Base-by-base conservation (phyloP, 2,329 filamentous ascomycete species). In the Ascochyta viciae-villosae region DNA sequence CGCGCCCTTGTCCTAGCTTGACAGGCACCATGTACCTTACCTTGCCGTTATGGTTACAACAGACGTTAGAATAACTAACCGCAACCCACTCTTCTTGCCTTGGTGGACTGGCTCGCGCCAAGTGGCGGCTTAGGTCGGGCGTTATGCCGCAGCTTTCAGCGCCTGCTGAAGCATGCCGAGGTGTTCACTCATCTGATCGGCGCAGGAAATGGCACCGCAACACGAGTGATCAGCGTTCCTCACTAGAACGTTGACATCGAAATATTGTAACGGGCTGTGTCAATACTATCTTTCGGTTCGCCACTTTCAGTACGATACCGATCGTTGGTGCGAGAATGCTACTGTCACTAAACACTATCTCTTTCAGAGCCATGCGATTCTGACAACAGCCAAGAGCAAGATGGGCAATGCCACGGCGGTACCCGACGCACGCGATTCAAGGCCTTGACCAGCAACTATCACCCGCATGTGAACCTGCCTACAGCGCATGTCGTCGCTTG, bases 11-110 rank as follows among this genome's bases (percentile, higher is more conserved):
- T 46, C 49, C 45, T 56, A 45, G 41, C 43, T n/a, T 42, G 16
- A 44, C 40, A 31, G 42, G 19, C 51, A 43, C 43, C 38, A 41
- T 56, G 52, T 51, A 55, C 52, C 47, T 50, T 60, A 54, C 60
- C 54, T 64, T 60, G 62, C 54, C 23, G 26, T 50, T 58, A 53
- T 48, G 19, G 44, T 57, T 40, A 33, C 44, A 35, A 34, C 35
- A 34, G 27, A 54, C 27, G 43, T 46, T 47, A 46, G 38, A 15
- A 4, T 13, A 31, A 12, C 29, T 35, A 19, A 37, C 42, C 24
- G 40, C 33, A 35, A 56, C 34, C 50, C 40, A 54, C 48, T 40
- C 31, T 19, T 43, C 26, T 53, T n/a, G 10, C 15, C 27, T 43
- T 12, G 44, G 35, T 22, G 38, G 22, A 27, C 42, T 46, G 54